Conservation (phyloP, 768 basidiomycete species). For the Auricularia auricula-judae region DNA sequence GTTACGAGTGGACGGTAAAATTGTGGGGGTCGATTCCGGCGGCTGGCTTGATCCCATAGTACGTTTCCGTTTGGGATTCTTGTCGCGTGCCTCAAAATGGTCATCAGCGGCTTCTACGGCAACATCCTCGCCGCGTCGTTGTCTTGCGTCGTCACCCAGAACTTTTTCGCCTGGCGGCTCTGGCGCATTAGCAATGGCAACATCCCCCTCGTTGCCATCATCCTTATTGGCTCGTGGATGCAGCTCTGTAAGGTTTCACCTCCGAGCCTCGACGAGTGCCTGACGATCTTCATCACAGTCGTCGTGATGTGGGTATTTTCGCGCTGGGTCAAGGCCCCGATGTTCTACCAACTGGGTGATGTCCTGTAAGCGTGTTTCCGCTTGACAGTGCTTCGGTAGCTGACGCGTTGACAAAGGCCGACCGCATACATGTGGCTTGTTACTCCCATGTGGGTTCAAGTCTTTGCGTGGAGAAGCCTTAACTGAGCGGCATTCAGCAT, state of each 20-base stretch:
- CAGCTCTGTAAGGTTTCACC: background rate
- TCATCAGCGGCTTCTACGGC: background rate
- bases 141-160: background rate
- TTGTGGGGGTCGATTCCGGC: background rate
- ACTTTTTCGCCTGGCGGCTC: background rate
- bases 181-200: background rate
- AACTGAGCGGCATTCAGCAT: background rate
- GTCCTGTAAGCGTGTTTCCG: background rate
- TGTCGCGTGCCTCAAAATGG: background rate
- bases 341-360: background rate
- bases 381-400: background rate
- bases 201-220: background rate
- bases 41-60: background rate
- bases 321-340: background rate
- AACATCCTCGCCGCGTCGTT: background rate
- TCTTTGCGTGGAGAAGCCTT: background rate
- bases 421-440: background rate
- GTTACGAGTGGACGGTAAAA: background rate
- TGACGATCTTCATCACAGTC: background rate
- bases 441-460: background rate
- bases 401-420: background rate
- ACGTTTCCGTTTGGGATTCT: background rate
- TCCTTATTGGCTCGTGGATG: background rate
- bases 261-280: background rate
- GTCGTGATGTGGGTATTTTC: background rate